These are phyloP conservation scores for Lojkania enalia DNA, from an alignment of 2,329 filamentous ascomycete species.

Conservation along the genomic window DNA sequence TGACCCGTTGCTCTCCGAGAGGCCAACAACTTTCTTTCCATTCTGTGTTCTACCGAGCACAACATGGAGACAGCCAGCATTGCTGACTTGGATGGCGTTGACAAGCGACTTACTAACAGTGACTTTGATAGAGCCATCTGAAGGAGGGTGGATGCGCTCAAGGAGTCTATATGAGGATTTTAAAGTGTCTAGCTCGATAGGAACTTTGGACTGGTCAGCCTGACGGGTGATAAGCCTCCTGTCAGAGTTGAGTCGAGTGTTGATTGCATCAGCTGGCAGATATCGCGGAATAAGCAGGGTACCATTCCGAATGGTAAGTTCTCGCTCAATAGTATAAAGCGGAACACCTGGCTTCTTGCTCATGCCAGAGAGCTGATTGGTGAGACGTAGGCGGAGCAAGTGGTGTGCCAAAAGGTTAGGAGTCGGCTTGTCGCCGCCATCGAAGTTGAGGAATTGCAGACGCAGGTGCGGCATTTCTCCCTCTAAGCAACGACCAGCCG, in stretches of 20 bases:
- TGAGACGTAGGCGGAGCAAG: background rate
- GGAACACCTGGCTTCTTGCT: background rate
- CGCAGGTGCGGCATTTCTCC: background rate
- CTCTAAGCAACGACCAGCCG: background rate
- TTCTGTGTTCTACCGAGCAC: no score
- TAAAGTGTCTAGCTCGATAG: no score
- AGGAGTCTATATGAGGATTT: no score
- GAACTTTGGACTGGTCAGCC: no score
- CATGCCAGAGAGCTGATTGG: background rate
- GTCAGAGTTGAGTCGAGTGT: background rate
- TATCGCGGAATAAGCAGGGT: background rate
- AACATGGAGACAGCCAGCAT: no score
- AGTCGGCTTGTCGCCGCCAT: background rate
- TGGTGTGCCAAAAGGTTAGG: background rate
- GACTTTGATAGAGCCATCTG: no score
- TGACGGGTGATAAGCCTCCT: background rate
- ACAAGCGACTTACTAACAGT: no score
- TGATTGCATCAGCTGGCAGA: background rate
- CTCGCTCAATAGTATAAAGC: background rate
- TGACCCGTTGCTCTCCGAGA: no score
- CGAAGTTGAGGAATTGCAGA: constrained; percentile 3
- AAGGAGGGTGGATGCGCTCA: no score
- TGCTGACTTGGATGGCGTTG: no score
- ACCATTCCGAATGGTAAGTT: background rate
- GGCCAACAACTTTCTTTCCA: no score